Evolutionary conservation across 495 filamentous ascomycete genomes (phyloP).

Genomic region (Tuber umbilicatum): DNA sequence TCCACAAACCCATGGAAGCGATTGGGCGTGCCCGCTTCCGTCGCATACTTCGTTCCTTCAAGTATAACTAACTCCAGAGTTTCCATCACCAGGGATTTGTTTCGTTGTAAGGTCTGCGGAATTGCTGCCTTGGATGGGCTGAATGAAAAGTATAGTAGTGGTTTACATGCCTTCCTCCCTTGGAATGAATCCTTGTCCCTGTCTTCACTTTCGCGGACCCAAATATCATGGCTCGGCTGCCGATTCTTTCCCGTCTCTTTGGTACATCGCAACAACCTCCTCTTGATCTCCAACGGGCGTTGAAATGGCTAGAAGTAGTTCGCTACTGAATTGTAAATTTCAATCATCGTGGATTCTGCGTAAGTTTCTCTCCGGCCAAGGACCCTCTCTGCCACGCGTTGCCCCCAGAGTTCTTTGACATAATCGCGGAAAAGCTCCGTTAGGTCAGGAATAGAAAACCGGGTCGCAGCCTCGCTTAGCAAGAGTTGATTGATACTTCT

Average conservation of each 20-base stretch:
- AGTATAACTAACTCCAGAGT: conserved; percentile 4
- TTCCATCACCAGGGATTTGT: too few relatives aligned
- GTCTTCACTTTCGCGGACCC: background rate
- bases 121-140: background rate
- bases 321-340: too few relatives aligned
- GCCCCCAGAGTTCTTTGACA: too few relatives aligned
- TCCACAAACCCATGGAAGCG: conserved; percentile 5
- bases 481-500: too few relatives aligned
- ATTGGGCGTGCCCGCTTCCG: conserved; percentile 6
- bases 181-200: background rate
- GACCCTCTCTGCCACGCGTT: background rate
- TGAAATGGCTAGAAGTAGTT: too few relatives aligned
- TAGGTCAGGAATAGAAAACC: too few relatives aligned
- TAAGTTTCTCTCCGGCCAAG: background rate
- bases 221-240: background rate
- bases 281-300: too few relatives aligned
- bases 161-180: conserved; percentile 6
- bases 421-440: too few relatives aligned
- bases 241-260: too few relatives aligned
- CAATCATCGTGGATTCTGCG: too few relatives aligned
- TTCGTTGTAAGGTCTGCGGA: background rate
- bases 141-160: conserved; percentile 3
- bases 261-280: too few relatives aligned
- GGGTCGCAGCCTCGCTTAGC: too few relatives aligned
- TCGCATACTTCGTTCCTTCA: background rate